phyloP scores from a whole-genome alignment of 805 yeast species.

The Yarrowia yakushimensis region DNA sequence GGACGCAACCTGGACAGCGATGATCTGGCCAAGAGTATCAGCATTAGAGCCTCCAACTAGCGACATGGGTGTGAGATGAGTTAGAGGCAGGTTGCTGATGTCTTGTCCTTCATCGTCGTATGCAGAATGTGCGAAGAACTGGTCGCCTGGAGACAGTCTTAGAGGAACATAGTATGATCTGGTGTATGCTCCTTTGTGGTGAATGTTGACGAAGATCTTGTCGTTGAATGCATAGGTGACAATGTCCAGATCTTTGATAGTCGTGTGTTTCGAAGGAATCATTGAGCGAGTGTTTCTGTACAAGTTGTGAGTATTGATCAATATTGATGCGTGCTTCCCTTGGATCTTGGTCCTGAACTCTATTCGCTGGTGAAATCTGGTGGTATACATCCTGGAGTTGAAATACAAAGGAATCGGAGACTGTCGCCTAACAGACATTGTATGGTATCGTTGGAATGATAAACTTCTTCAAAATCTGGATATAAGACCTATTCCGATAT shows the following conservation, averaged over 20 bases:
- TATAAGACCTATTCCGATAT: neutral
- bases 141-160: constrained; percentile 26
- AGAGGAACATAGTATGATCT: constrained; percentile 32
- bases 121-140: constrained; percentile 5
- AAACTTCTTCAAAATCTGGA: neutral
- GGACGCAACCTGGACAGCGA: constrained; percentile 22
- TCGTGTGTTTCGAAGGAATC: constrained; percentile 24
- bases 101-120: constrained; percentile 22
- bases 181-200: constrained; percentile 34
- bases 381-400: too few species aligned
- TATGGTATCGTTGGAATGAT: neutral
- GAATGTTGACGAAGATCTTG: constrained; percentile 36
- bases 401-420: too few species aligned
- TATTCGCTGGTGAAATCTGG: neutral
- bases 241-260: constrained; percentile 34
- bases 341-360: neutral
- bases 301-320: neutral
- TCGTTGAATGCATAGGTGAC: constrained; percentile 35
- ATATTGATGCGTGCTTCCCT: neutral
- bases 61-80: constrained; percentile 32
- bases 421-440: neutral
- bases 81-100: constrained; percentile 29
- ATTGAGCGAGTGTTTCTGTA: neutral
- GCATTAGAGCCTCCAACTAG: constrained; percentile 30
- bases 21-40: constrained; percentile 17